Evolutionary conservation across 768 basidiomycete species (phyloP).

Genomic region (Boletus rubescentipes): DNA sequence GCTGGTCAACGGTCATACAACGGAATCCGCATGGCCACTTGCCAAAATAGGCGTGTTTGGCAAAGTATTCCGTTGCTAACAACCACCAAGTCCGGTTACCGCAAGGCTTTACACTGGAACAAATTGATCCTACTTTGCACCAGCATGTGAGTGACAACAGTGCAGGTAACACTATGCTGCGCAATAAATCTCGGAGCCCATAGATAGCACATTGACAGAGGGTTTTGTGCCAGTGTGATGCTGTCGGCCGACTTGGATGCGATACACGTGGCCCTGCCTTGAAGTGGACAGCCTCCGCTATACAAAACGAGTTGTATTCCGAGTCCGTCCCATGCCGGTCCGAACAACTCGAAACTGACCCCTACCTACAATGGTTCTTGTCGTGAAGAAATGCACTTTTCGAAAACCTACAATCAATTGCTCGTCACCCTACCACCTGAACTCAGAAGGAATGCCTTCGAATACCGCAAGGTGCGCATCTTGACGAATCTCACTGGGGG

Average conservation of each 20-base stretch:
- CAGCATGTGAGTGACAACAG: too few relatives aligned
- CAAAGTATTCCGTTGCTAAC: conserved; percentile 20
- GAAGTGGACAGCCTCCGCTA: too few relatives aligned
- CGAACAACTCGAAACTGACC: not conserved
- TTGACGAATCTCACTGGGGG: not conserved
- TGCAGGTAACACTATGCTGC: too few relatives aligned
- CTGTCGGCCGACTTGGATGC: too few relatives aligned
- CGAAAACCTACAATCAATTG: conserved; percentile 64
- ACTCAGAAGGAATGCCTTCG: conserved; percentile 73
- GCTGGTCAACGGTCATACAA: not conserved
- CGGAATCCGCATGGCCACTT: conserved; percentile 7
- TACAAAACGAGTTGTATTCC: not conserved
- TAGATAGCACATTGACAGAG: too few relatives aligned
- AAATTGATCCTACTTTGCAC: too few relatives aligned
- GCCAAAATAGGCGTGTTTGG: conserved; percentile 22
- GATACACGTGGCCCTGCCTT: too few relatives aligned
- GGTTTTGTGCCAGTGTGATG: too few relatives aligned
- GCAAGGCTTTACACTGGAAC: too few relatives aligned
- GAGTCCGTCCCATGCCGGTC: not conserved
- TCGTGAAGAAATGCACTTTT: conserved; percentile 59
- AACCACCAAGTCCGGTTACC: not conserved
- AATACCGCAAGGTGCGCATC: conserved; percentile 71
- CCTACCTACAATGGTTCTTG: not conserved
- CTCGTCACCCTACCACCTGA: conserved; percentile 72
- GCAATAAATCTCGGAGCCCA: too few relatives aligned